Conservation (phyloP, 176 grass and related monocot species). For the Aegilops umbellulata region DNA sequence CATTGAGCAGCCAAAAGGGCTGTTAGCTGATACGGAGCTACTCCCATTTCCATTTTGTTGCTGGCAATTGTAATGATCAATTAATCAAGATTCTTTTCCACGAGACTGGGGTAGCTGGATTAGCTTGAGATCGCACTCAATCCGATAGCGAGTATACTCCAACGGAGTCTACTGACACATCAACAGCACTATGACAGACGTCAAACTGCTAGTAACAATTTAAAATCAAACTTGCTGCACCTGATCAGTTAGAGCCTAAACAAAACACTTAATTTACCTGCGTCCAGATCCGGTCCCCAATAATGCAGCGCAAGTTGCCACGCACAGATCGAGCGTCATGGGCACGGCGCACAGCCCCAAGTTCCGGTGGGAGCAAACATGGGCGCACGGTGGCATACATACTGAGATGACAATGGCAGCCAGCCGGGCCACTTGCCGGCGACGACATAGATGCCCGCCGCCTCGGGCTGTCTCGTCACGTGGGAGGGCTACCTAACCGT, state of each 20-base stretch:
- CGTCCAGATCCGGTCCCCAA: too few species aligned
- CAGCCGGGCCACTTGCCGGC: constrained; percentile 15
- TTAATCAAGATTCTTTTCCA: background rate
- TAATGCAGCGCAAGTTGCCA: constrained; percentile 9
- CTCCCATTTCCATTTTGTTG: background rate
- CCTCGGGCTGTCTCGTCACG: background rate
- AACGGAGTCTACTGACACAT: background rate
- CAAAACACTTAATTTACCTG: background rate
- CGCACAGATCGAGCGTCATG: background rate
- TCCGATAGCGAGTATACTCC: background rate
- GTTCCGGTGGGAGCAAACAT: background rate
- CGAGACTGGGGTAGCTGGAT: background rate
- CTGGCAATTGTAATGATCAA: constrained; percentile 2
- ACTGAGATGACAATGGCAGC: background rate
- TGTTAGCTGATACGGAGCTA: background rate
- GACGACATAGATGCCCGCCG: background rate
- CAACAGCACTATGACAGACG: background rate
- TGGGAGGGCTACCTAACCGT: background rate
- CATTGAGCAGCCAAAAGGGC: constrained; percentile 20
- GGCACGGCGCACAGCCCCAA: background rate
- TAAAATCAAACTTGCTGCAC: background rate
- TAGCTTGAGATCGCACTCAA: background rate
- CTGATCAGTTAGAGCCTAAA: background rate
- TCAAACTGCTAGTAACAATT: background rate
- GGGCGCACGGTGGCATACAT: background rate